Evolutionary conservation across 148 eudicot species (phyloP).

Genomic region (Rhododendron griersonianum): DNA sequence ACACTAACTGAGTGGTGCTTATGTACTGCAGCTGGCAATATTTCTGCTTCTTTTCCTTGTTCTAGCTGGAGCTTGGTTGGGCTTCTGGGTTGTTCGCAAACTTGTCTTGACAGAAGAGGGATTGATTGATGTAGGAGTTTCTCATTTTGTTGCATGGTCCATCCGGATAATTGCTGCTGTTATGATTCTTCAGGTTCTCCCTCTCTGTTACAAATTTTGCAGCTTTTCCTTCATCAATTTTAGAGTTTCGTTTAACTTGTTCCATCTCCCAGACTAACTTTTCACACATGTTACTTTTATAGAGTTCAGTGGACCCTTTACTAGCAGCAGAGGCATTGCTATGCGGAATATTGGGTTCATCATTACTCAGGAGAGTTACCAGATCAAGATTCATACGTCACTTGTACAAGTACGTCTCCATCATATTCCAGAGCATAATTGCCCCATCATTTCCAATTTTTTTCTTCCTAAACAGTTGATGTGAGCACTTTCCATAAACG

Average conservation of each 20-base stretch:
- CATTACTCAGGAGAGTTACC: conserved; percentile 31
- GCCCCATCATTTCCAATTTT: not conserved
- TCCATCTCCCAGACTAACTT: not conserved
- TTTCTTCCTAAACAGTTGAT: not conserved
- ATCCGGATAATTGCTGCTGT: conserved; percentile 64
- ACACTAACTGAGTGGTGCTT: conserved; percentile 1
- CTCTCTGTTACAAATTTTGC: not conserved
- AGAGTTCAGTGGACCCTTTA: conserved; percentile 84
- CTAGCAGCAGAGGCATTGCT: conserved; percentile 60
- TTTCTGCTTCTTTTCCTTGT: conserved; percentile 58
- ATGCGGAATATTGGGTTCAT: conserved; percentile 48
- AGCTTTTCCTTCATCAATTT: not conserved
- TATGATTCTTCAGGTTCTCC: conserved; percentile 74
- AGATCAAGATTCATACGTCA: conserved; percentile 38
- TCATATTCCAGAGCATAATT: not conserved
- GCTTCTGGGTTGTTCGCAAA: conserved; percentile 92
- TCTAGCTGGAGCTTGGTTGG: conserved; percentile 92
- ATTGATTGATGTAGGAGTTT: conserved; percentile 50
- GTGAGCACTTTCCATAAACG: not conserved
- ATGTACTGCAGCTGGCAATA: conserved; percentile 60
- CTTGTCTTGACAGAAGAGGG: conserved; percentile 79
- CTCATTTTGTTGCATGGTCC: conserved; percentile 82
- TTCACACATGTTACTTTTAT: conserved; percentile 18
- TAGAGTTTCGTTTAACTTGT: not conserved
- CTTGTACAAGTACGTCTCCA: conserved; percentile 46